Base-by-base conservation (phyloP, 176 grass and related monocot species). In the Stipa capillata region DNA sequence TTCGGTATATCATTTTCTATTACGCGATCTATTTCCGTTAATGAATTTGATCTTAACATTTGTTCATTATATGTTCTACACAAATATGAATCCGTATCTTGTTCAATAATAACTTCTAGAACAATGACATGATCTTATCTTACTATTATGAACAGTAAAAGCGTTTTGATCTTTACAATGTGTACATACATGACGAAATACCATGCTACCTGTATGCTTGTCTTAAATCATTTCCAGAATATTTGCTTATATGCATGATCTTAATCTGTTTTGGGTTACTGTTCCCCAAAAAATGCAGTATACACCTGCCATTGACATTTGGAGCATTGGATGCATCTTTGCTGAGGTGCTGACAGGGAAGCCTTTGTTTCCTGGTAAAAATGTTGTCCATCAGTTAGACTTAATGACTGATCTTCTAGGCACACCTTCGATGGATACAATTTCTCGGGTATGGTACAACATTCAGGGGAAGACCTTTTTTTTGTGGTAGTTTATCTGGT, bases 311-410 rank as follows among this genome's bases (percentile, higher is more conserved):
- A 98, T 98, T 80, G 96, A 98, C 69, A 91, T 95, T 79, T 98
- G 96, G 96, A 98, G 96, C 80, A 98, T 98, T 77, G 96, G 96
- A 33, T 98, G 96, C 88, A 98, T 98, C 67, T 98, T 98, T 72
- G 96, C 96, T 31, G 96, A 98, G 88, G 88, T 98, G 27, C 81
- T 98, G 80, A 98, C 96, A 16, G 96, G 96, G 24, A 98, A 98
- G 80, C 96, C 96, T 60, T 83, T 98, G 82, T 98, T 98, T 84
- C 96, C 96, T 83, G 96, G 96, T 75, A 98, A 95, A 93, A 98
- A 98, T 93, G 96, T 93, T 56, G 96, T 98, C 41, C 96, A 98
- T 74, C 96, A 98, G 68, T 88, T 98, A 83, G 96, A 98, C 63
- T 92, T 98, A 71, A 98, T 98, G 85, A 98, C 96, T 63, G 96